These are phyloP conservation scores for Ceratocystis cacaofunesta DNA, from an alignment of 2,329 filamentous ascomycete genomes.

Conservation along the genomic window DNA sequence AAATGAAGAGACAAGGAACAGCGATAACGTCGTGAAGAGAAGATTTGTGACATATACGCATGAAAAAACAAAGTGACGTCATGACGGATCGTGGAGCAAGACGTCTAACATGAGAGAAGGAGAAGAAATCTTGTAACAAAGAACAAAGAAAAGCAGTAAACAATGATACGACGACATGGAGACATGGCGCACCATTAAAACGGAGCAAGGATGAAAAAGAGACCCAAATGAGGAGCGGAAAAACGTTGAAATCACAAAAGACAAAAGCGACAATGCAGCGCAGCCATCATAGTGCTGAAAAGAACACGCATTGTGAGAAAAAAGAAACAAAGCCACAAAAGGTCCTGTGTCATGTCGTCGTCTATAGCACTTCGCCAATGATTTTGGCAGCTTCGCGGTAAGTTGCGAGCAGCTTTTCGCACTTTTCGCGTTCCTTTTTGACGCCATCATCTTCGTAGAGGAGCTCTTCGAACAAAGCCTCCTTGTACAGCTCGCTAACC, in stretches of 20 bases:
- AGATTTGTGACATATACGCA: neutral
- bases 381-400: slow-evolving; percentile 98
- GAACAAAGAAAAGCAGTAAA: neutral
- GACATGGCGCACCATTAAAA: slow-evolving; percentile 4
- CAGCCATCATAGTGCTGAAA: neutral
- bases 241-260: neutral
- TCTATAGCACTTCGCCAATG: slow-evolving; percentile 81
- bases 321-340: neutral
- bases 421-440: slow-evolving; percentile 96
- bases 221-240: neutral
- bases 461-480: slow-evolving; percentile 76
- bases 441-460: slow-evolving; percentile 95
- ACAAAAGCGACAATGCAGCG: neutral
- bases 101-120: slow-evolving; percentile 12
- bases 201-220: neutral
- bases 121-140: slow-evolving; percentile 1
- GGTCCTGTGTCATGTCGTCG: slow-evolving; percentile 15
- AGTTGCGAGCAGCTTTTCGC: slow-evolving; percentile 84
- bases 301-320: slow-evolving; percentile 1
- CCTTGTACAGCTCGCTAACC: slow-evolving; percentile 90
- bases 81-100: slow-evolving; percentile 16
- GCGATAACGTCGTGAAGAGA: neutral
- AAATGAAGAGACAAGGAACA: neutral
- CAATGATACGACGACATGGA: neutral
- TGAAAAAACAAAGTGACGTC: slow-evolving; percentile 8